A percentile compares a stretch with the other conserved stretches of the same genome.
Evolutionary conservation across 2,329 filamentous ascomycete species (phyloP).

Genomic region (Endoconidiophora laricicola): DNA sequence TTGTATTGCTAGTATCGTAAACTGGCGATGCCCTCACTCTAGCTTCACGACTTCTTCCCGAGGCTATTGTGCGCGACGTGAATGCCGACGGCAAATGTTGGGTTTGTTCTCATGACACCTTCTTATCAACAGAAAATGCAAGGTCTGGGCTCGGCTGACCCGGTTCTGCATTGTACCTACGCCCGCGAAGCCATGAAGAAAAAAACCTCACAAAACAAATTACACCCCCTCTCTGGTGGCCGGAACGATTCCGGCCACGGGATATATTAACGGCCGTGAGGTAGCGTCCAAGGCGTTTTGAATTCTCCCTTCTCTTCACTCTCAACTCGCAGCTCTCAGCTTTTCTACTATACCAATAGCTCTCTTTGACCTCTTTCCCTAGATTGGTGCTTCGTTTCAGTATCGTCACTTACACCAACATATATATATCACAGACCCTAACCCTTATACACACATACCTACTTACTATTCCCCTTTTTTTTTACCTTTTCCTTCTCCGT

Average conservation of each 20-base stretch:
- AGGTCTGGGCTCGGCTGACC: too few relatives aligned
- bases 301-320: neutral
- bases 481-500: constrained; percentile 2
- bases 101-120: too few relatives aligned
- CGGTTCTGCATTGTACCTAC: too few relatives aligned
- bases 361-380: constrained; percentile 15
- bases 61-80: too few relatives aligned
- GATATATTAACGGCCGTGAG: constrained; percentile 27
- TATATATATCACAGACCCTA: constrained; percentile 1
- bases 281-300: neutral
- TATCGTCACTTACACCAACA: constrained; percentile 11
- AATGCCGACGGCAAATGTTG: too few relatives aligned
- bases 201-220: too few relatives aligned
- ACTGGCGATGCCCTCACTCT: too few relatives aligned
- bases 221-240: constrained; percentile 6
- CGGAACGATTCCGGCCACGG: constrained; percentile 21
- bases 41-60: too few relatives aligned
- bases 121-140: too few relatives aligned
- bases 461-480: too few relatives aligned
- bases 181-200: too few relatives aligned
- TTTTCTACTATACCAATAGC: constrained; percentile 1
- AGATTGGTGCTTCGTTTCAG: constrained; percentile 11
- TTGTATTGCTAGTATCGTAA: too few relatives aligned
- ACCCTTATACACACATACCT: neutral
- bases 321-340: neutral